Evolutionary conservation across 1,284 basidiomycete species (phyloP), one percentile per base, ranked within the genome.

Genomic region (Afroboletus lepidellus): DNA sequence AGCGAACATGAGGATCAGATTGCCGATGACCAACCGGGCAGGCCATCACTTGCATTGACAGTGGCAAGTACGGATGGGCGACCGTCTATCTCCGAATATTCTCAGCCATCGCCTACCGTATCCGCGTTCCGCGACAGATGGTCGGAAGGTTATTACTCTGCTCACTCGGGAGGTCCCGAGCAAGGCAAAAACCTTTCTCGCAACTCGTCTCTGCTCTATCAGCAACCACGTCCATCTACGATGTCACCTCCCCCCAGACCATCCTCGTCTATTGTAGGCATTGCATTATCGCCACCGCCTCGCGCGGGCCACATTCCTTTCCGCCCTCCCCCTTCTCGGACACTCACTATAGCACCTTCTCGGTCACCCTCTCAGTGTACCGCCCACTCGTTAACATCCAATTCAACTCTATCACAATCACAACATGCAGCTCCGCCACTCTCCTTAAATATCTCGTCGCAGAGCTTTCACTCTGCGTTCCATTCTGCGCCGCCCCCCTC

Each of bases 71-170:
- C 58, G 50, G 66, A 58, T 55, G 72, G 64, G 29, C 67, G 73
- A 32, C 74, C 71, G 13, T 84, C 84, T 18, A 58, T 81, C 27
- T 84, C 82, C 8, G 78, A 82, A 48, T 83, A 83, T 62, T 74
- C 75, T 15, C 71, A 73, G 46, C 71, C 77, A 5, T 89, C 86
- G 4, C 87, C 87, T 1, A 85, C 86, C 1, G 80, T 77, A 15
- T 88, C 86, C 23, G 84, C 83, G 13, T 89, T 90, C 69, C 79
- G 81, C 29, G 85, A 87, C 57, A 60, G 66, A 43, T 66, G 56
- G 54, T 63, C 66, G 5, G 65, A 68, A 27, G 63, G 55, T 38
- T 70, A 64, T 50, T 64, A 70, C 43, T 65, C 62, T 27, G 60
- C 57, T 16, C 52, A 52, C 23, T 67, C 64, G 42, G 62, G 60